phyloP scores from a whole-genome alignment of 129 eudicot genomes.

The Deinandra increscens region DNA sequence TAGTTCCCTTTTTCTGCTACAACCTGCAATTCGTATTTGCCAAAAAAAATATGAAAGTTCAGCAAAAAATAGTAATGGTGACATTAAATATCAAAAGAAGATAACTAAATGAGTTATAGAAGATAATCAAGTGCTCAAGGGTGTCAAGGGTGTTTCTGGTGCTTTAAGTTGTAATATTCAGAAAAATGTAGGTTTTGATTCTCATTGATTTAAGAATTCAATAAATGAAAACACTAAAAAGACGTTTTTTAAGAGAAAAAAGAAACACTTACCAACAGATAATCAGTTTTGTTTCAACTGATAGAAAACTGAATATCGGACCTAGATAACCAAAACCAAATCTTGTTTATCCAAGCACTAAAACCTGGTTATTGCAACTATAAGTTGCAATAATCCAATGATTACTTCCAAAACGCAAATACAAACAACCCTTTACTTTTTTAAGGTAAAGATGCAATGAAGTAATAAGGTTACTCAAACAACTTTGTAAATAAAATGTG shows the following conservation, averaged over 20 bases:
- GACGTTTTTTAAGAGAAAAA: not conserved
- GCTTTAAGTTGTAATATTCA: not conserved
- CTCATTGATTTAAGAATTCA: not conserved
- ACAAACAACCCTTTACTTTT: no score
- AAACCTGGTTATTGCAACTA: no score
- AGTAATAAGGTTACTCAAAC: not conserved
- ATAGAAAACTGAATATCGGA: not conserved
- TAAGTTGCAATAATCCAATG: no score
- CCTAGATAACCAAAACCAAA: not conserved
- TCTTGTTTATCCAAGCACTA: not conserved
- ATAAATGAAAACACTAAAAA: not conserved
- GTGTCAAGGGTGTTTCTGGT: not conserved
- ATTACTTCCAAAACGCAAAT: no score
- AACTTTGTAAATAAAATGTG: not conserved
- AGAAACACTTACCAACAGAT: not conserved
- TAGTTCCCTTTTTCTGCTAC: slow-evolving; percentile 69
- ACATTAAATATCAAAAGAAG: not conserved
- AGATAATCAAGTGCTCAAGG: slow-evolving; percentile 2
- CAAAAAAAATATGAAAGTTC: not conserved
- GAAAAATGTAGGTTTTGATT: not conserved
- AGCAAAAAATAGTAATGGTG: not conserved
- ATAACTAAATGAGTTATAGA: not conserved
- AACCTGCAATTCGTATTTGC: slow-evolving; percentile 51
- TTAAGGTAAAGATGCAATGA: not conserved
- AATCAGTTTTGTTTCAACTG: not conserved